Percentiles rank a stretch among this genome's conserved stretches.
phyloP scores from a whole-genome alignment of 306 rosid genomes.

The Prunus mira region DNA sequence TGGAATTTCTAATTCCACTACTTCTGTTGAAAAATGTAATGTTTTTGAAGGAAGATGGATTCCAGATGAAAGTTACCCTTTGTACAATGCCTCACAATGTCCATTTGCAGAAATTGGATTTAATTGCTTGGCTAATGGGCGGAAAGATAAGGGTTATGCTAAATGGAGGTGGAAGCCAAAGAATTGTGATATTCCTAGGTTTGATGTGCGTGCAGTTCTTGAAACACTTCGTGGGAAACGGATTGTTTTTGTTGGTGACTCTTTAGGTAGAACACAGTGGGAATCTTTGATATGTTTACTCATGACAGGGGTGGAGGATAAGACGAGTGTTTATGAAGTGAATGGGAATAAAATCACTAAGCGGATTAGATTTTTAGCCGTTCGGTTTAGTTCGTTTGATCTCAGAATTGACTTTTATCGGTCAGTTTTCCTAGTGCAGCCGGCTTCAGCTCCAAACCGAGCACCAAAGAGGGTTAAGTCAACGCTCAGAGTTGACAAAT shows the following conservation, averaged over 20 bases:
- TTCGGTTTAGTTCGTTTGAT: conserved; percentile 50
- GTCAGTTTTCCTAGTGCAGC: conserved; percentile 71
- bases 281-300: conserved; percentile 85
- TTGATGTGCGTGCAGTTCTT: conserved; percentile 45
- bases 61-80: conserved; percentile 64
- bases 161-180: conserved; percentile 90
- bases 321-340: conserved; percentile 70
- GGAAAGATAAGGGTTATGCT: conserved; percentile 57
- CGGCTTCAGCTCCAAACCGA: conserved; percentile 44
- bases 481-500: conserved; percentile 55
- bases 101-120: conserved; percentile 80
- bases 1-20: conserved; percentile 27
- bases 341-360: conserved; percentile 67
- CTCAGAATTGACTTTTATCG: conserved; percentile 76
- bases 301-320: conserved; percentile 76
- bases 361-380: conserved; percentile 64
- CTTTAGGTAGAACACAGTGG: conserved; percentile 93
- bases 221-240: conserved; percentile 72
- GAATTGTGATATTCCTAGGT: conserved; percentile 69
- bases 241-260: conserved; percentile 85
- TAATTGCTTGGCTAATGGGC: conserved; percentile 73
- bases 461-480: conserved; percentile 75
- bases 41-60: conserved; percentile 83
- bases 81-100: conserved; percentile 71
- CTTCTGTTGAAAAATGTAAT: conserved; percentile 43